Conservation (phyloP, 305 asterid species). For the Ilex paraguariensis region DNA sequence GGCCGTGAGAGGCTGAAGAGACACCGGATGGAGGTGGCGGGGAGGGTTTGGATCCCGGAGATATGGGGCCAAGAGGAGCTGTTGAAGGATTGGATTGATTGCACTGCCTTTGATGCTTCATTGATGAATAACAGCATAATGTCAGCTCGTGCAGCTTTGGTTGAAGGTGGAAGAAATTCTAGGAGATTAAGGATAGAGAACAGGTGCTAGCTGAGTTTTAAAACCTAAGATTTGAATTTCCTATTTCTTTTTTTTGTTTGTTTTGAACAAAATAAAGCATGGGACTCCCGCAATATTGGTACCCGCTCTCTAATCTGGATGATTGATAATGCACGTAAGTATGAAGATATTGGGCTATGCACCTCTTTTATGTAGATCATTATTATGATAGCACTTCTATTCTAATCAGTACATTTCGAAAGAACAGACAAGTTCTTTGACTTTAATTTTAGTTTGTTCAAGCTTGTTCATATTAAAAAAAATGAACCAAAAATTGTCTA, state of each 20-base stretch:
- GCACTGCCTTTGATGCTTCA: constrained; percentile 44
- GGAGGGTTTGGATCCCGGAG: constrained; percentile 64
- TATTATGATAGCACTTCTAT: no score
- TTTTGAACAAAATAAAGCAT: no score
- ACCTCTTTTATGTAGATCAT: no score
- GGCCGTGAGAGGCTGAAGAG: constrained; percentile 61
- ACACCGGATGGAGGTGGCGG: constrained; percentile 57
- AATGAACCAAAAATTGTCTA: no score
- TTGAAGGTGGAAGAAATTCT: constrained; percentile 35
- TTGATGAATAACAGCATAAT: constrained; percentile 30
- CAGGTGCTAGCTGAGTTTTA: constrained; percentile 10
- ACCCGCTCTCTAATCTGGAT: no score
- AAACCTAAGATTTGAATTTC: background rate
- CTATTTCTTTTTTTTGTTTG: background rate
- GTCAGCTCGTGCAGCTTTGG: constrained; percentile 58
- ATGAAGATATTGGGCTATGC: no score
- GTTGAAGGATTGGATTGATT: constrained; percentile 63
- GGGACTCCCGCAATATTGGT: no score
- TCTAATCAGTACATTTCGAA: no score
- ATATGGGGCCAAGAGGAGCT: constrained; percentile 62
- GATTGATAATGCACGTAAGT: no score
- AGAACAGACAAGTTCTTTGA: no score
- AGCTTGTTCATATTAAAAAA: no score
- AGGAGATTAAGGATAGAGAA: constrained; percentile 26
- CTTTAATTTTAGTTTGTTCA: no score